Evolutionary conservation across 768 basidiomycete genomes (phyloP).

Genomic region (Lactarius tabidus): DNA sequence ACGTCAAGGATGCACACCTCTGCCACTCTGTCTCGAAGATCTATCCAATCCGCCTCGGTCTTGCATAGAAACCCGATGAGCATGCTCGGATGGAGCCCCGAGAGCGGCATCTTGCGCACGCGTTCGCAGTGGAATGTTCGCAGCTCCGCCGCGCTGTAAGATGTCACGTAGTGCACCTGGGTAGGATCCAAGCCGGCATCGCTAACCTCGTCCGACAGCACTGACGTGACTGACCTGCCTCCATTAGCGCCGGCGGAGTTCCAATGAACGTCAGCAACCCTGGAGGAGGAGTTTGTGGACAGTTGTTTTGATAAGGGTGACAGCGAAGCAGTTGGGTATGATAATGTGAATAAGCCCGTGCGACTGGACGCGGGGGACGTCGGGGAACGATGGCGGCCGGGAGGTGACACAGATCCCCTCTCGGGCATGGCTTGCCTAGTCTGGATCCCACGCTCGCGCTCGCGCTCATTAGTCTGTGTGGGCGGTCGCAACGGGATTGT

Average conservation of each 20-base stretch:
- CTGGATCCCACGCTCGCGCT: conserved; percentile 6
- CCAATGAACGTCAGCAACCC: conserved; percentile 33
- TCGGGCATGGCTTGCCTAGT: conserved; percentile 22
- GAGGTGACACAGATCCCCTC: conserved; percentile 18
- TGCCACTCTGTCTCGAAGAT: conserved; percentile 65
- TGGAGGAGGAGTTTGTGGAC: conserved; percentile 38
- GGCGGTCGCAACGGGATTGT: conserved; percentile 65
- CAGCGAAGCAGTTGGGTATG: conserved; percentile 63
- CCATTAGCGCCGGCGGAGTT: conserved; percentile 36
- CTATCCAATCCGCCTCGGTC: conserved; percentile 81
- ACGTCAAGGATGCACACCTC: conserved; percentile 51
- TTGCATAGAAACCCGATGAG: conserved; percentile 86
- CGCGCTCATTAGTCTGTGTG: conserved; percentile 29
- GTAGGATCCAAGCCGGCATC: conserved; percentile 36
- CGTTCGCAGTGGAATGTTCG: conserved; percentile 94
- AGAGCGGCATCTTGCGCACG: conserved; percentile 90
- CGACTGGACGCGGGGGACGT: conserved; percentile 28
- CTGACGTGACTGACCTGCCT: conserved; percentile 29
- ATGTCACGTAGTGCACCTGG: conserved; percentile 61
- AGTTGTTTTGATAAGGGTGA: conserved; percentile 62
- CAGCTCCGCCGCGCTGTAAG: conserved; percentile 70
- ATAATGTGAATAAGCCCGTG: conserved; percentile 37
- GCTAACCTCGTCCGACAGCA: conserved; percentile 12
- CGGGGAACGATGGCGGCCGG: conserved; percentile 27
- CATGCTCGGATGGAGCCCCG: conserved; percentile 95